A percentile compares a stretch with the other conserved stretches of the same genome.
Conservation (phyloP, 768 basidiomycete species). For the Wakefieldia striispora region DNA sequence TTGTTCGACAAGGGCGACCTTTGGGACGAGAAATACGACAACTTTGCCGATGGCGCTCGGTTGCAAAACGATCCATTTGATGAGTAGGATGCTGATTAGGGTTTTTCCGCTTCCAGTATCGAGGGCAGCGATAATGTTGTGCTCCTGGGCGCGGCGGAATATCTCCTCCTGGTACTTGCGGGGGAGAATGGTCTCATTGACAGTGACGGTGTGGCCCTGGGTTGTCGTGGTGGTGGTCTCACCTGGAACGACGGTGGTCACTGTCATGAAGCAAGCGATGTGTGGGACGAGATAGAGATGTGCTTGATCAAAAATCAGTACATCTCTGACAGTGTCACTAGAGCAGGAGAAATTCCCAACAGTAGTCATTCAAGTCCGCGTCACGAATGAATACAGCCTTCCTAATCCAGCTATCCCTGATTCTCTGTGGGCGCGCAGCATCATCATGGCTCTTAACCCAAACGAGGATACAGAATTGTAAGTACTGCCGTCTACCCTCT, state of each 20-base stretch:
- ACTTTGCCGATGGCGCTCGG: conserved; percentile 52
- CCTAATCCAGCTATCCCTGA: conserved; percentile 19
- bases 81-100: conserved; percentile 58
- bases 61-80: conserved; percentile 68
- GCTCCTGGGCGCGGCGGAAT: conserved; percentile 46
- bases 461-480: conserved; percentile 98
- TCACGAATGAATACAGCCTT: conserved; percentile 28
- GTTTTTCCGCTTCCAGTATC: conserved; percentile 66
- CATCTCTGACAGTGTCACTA: conserved; percentile 15
- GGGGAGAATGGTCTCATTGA: conserved; percentile 42
- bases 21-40: conserved; percentile 81
- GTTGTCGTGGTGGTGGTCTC: conserved; percentile 20
- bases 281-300: conserved; percentile 9
- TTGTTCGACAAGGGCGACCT: conserved; percentile 82
- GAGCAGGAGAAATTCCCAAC: conserved; percentile 9
- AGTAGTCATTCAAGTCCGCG: conserved; percentile 28
- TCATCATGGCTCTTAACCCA: conserved; percentile 62
- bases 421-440: conserved; percentile 7
- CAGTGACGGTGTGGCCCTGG: conserved; percentile 24
- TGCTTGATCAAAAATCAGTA: conserved; percentile 16
- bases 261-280: conserved; percentile 24
- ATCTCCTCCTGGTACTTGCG: conserved; percentile 58
- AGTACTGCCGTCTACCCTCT: conserved; percentile 27
- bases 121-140: conserved; percentile 57
- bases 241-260: conserved; percentile 11